Base-by-base conservation (phyloP, 2,329 filamentous ascomycete species). In the Penicillium sp. region DNA sequence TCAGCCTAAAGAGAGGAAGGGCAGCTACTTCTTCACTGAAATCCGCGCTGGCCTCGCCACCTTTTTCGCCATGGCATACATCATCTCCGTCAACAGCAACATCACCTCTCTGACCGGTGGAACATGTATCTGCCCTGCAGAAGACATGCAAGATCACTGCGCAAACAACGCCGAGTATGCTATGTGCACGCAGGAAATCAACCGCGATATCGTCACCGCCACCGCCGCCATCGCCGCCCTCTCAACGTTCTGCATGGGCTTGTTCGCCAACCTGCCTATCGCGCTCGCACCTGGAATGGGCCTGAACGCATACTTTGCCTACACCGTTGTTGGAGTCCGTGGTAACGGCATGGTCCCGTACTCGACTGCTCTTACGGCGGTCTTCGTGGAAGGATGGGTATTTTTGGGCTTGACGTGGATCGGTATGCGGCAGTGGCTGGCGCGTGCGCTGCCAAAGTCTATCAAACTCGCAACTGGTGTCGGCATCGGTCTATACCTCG, bases 391-490 rank as follows among this genome's bases (percentile, higher is more conserved):
- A 73, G 91, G 91, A 37, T 89, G 89, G 72, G 86, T 95, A 59
- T 96, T 96, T 75, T 84, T 95, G 49, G 89, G 78, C 3, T 81
- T 96, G 39, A 91, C 91, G 1, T 71, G 95, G 35, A 80, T 92
- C 50, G 91, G 91, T 37, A 82, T 96, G 77, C 87, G 91, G 14
- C 91, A 95, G 72, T 95, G 90, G 90, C 84, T 96, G 26, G 91
- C 91, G 18, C 85, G 90, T 62, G 87, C 89, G 42, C 91, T 95
- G 60, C 91, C 91, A 1, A 82, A 85, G 39, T 91, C 88, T 53
- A 92, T 96, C 76, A 96, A 95, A 75, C 85, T 94, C 53, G 90
- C 90, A 14, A 93, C 89, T 16, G 89, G 89, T 60, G 89, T 90
- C 50, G 91, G 91, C 57, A 95, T 95, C 61, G 91, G 91, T 22